Evolutionary conservation across 148 eudicot genomes (phyloP).

Genomic region (Rhododendron vialii): DNA sequence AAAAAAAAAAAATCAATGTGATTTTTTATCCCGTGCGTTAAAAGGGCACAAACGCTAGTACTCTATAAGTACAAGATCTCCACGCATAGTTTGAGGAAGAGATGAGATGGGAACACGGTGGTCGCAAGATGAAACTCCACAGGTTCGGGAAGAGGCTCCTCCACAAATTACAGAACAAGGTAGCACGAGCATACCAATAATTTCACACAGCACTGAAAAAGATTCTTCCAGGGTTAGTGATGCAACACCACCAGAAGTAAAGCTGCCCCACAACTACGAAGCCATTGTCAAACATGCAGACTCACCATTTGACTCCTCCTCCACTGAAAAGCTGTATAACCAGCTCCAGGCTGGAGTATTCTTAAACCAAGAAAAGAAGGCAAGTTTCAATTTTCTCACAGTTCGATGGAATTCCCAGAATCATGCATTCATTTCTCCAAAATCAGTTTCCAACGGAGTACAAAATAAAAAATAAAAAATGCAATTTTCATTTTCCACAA

Average conservation of each 20-base stretch:
- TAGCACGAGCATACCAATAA: not conserved
- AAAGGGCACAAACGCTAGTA: not conserved
- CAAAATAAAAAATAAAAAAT: not conserved
- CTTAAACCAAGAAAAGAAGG: conserved; percentile 49
- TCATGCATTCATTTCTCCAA: not conserved
- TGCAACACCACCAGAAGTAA: not conserved
- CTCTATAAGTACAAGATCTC: not conserved
- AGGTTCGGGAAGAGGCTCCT: not conserved
- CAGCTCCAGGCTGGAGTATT: conserved; percentile 44
- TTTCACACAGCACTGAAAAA: not conserved
- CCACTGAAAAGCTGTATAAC: conserved; percentile 26
- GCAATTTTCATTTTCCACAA: not conserved
- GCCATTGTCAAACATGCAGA: conserved; percentile 44
- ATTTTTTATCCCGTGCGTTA: no score
- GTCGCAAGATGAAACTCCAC: conserved; percentile 1
- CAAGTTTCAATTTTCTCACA: not conserved
- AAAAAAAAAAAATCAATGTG: no score
- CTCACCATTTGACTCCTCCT: conserved; percentile 34
- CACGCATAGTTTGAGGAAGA: not conserved
- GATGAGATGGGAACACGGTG: conserved; percentile 4
- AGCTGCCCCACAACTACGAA: conserved; percentile 48
- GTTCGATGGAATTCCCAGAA: not conserved
- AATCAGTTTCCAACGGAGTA: not conserved
- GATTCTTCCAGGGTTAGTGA: not conserved
- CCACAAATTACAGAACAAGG: not conserved